Conservation (phyloP, 108 stramenopile species). For the Nitzschia sp. region DNA sequence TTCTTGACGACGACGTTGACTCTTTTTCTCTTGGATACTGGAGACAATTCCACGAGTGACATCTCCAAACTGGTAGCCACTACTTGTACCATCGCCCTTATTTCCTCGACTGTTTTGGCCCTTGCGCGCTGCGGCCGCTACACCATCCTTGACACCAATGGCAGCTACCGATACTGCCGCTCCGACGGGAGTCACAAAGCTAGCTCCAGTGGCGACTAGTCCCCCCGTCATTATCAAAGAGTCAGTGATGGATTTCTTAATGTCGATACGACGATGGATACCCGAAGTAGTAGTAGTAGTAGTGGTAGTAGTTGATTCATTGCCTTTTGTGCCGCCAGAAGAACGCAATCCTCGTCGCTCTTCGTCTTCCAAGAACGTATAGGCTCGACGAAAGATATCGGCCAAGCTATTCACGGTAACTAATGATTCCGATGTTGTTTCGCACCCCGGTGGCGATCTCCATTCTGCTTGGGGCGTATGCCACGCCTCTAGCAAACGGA, state of each 20-base stretch:
- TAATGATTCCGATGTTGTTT: not conserved
- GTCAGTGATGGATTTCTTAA: not conserved
- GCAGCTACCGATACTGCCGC: slow-evolving; percentile 16
- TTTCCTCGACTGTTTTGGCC: slow-evolving; percentile 10
- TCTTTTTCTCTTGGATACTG: slow-evolving; percentile 3
- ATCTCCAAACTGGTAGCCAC: slow-evolving; percentile 12
- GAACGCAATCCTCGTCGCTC: not conserved
- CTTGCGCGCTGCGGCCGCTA: slow-evolving; percentile 9
- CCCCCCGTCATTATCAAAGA: not conserved
- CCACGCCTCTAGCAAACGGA: not conserved
- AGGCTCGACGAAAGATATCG: not conserved
- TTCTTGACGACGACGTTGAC: not conserved
- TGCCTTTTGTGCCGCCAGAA: not conserved
- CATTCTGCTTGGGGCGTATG: not conserved
- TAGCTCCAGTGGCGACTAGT: slow-evolving; percentile 1
- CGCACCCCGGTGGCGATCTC: not conserved
- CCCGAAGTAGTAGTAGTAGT: not conserved
- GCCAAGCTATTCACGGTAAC: not conserved
- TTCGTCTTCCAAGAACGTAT: not conserved
- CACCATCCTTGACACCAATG: slow-evolving; percentile 15
- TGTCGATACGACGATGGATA: not conserved
- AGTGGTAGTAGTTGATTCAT: not conserved
- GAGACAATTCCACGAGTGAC: slow-evolving; percentile 6
- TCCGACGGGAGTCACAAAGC: slow-evolving; percentile 12
- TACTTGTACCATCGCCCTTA: too few relatives aligned